phyloP scores from a whole-genome alignment of 805 yeast genomes.

The Metschnikowia matae region DNA sequence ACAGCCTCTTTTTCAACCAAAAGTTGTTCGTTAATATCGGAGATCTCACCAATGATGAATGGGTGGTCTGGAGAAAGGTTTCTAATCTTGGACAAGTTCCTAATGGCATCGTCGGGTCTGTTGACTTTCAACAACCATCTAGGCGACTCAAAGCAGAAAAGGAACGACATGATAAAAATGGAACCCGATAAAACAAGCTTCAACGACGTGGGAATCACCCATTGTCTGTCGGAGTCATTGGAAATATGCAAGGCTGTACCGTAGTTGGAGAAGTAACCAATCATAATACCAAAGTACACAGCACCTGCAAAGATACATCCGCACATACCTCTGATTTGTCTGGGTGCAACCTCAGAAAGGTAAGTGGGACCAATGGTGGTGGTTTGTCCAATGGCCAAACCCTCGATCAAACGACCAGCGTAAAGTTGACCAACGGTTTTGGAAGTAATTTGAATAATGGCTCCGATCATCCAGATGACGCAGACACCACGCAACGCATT shows the following conservation, averaged over 20 bases:
- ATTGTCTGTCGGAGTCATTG: conserved; percentile 35
- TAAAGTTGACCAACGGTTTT: conserved; percentile 46
- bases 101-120: conserved; percentile 36
- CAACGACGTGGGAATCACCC: conserved; percentile 50
- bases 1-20: conserved; percentile 54
- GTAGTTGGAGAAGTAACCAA: conserved; percentile 46
- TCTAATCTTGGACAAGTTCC: conserved; percentile 41
- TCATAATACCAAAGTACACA: conserved; percentile 51
- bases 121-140: conserved; percentile 48
- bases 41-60: conserved; percentile 44
- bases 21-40: conserved; percentile 48
- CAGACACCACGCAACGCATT: conserved; percentile 44
- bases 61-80: conserved; percentile 45
- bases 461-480: conserved; percentile 36
- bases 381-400: conserved; percentile 55
- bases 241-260: conserved; percentile 48
- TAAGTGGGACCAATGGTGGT: conserved; percentile 53
- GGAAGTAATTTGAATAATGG: conserved; percentile 47
- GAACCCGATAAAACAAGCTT: conserved; percentile 48
- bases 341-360: conserved; percentile 51
- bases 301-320: conserved; percentile 54
- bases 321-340: conserved; percentile 48
- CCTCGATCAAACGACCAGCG: conserved; percentile 54
- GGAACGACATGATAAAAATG: conserved; percentile 37
- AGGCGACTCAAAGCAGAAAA: conserved; percentile 46